Evolutionary conservation across 2,329 filamentous ascomycete species (phyloP).

Genomic region (Decorospora gaudefroyi): DNA sequence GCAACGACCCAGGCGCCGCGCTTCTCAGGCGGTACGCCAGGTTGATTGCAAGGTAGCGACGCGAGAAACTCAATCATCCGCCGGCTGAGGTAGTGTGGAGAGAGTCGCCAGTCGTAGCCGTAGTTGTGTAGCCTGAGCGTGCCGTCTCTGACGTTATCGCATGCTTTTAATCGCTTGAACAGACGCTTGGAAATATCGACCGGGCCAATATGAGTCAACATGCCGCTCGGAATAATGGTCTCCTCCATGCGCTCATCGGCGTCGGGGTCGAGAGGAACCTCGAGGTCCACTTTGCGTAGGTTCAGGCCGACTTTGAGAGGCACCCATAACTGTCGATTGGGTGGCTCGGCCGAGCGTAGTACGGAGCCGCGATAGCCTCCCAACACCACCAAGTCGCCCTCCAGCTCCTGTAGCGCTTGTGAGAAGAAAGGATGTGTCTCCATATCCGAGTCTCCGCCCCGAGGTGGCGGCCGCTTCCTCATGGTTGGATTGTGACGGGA

Average conservation of each 20-base stretch:
- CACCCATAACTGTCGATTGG: conserved; percentile 89
- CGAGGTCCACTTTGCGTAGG: conserved; percentile 86
- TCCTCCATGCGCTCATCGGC: conserved; percentile 84
- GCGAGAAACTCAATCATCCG: conserved; percentile 75
- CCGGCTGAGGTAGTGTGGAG: conserved; percentile 73
- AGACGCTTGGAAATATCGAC: conserved; percentile 86
- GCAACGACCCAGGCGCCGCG: conserved; percentile 80
- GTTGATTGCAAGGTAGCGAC: conserved; percentile 72
- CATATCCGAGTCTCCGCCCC: conserved; percentile 28
- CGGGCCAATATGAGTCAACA: conserved; percentile 88
- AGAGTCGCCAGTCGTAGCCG: conserved; percentile 92
- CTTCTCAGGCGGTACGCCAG: conserved; percentile 56
- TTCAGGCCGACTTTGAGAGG: conserved; percentile 92
- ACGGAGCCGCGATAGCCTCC: conserved; percentile 91
- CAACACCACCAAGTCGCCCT: conserved; percentile 83
- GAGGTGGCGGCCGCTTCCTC: conserved; percentile 18
- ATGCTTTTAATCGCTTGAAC: conserved; percentile 75
- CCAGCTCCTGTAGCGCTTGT: conserved; percentile 68
- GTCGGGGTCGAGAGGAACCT: conserved; percentile 78
- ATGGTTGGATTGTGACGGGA: conserved; percentile 21
- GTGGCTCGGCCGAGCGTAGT: conserved; percentile 79
- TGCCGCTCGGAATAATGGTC: conserved; percentile 81
- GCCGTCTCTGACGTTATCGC: conserved; percentile 71
- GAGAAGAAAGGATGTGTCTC: conserved; percentile 57
- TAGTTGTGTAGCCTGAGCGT: conserved; percentile 83